Evolutionary conservation across 2,329 filamentous ascomycete genomes (phyloP), one percentile per base, ranked within the genome.

Genomic region (Trichophyton schoenleinii): DNA sequence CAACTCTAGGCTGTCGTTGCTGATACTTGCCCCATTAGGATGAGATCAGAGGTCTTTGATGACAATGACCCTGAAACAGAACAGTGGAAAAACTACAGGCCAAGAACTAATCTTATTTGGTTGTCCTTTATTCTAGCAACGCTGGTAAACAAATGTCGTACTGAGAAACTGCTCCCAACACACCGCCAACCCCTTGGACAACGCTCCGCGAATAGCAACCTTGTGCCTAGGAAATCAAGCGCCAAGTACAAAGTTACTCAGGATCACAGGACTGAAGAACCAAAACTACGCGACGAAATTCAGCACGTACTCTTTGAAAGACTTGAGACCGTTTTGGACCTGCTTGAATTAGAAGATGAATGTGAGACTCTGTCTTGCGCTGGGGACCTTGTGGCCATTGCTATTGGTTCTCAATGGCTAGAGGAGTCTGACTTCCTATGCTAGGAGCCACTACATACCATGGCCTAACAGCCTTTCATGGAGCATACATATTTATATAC

Each of bases 31-130:
- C 44, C 9, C 13, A 55, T 57, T 36, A 76, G 74, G 61, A 76
- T 76, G 74, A 70, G 73, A 55, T 68, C 69, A 20, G 68, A 74
- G 55, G 60, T 80, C 13, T 77, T 77, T 60, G 73, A 72, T 46
- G 74, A 76, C 48, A 72, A 78, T 48, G 67, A 73, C 4, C 69
- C 70, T 2, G 36, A 68, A 3, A 63, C 69, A 22, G 68, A 74
- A 59, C 72, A 78, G 48, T 87, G 84, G 83, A 70, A 73, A 9
- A 70, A 75, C 34, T 86, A 81, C 68, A 77, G 80, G 44, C 83
- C 84, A 2, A 76, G 78, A 61, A 85, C 84, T 1, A 87, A 87
- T 65, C 74, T 85, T 13, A 74, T 86, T 13, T 87, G 84, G 84
- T 71, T 85, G 22, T 79, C 83, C 58, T 85, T 84, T 67, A 71